Evolutionary conservation across 495 filamentous ascomycete genomes (phyloP), one percentile per base, ranked within the genome.

Genomic region (Podospora pseudopauciseta): DNA sequence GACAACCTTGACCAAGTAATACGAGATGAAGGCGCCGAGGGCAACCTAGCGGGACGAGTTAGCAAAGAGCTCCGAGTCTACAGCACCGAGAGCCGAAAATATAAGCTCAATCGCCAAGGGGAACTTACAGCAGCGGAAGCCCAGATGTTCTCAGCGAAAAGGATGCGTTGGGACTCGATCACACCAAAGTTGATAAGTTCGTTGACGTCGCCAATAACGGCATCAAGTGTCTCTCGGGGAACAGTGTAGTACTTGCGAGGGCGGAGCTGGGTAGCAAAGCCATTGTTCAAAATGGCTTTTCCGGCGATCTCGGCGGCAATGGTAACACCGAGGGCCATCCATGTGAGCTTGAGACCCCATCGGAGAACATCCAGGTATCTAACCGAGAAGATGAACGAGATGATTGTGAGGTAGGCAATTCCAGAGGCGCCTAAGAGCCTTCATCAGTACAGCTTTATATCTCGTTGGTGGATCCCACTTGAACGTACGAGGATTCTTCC

Each of bases 171-270:
- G 77, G 92, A 89, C 82, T 99, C 95, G 70, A 99, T 93, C 71
- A 97, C 85, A 81, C 97, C 93, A 82, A 99, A 99, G 86, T 99
- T 97, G 80, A 94, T 81, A 61, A 99, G 84, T 79, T 97, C 93
- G 77, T 94, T 91, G 34, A 94, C 76, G 75, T 98, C 95, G 70
- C 92, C 93, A 64, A 93, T 83, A 18, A 92, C 74, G 65, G 84
- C 81, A 72, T 98, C 92, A 16, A 97, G 81, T 9, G 91, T 92
- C 71, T 95, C 92, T 72, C 90, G 87, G 11, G 93, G 89, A 54
- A 99, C 83, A 28, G 92, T 97, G 80, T 94, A 97, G 84, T 99
- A 99, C 76, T 91, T 88, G 77, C 87, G 88, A 20, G 95, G 95
- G 57, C 96, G 90, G 78, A 99, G 85, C 73, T 93, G 93, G 68